Base-by-base conservation (phyloP, 139 green algal species). In the Coccomyxa sp. region DNA sequence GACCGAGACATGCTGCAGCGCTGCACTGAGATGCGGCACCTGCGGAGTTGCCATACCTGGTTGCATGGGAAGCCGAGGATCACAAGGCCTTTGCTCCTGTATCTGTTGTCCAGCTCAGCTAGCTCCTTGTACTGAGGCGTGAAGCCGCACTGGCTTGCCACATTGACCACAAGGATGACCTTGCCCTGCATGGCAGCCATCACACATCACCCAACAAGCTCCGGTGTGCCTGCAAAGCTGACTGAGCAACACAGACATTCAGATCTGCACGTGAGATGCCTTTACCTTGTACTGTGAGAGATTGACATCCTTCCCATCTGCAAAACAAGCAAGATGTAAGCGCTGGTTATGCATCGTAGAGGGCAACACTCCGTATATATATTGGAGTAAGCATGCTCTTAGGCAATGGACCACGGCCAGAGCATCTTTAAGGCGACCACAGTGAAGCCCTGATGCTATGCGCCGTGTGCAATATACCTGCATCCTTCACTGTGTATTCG, bases 31-130 rank as follows among this genome's bases (percentile, higher is more conserved):
- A n/a, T n/a, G n/a, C n/a, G n/a, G n/a, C n/a, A n/a, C n/a, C n/a
- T n/a, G 22, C 22, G 27, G 2, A 64, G 44, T 6, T 74, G 33
- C 50, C 91, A 90, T 76, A 96, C 95, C 81, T 93, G 88, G 82
- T 95, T 95, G 87, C 91, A 95, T 1, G 91, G 91, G 77, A 93
- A 93, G 12, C 83, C 92, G 68, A 96, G 79, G 44, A 96, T 88
- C 73, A 93, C 91, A 12, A 96, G 74, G 0, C 90, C 92, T 37
- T 91, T 70, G 0, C 68, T 36, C 0, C 77, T 79, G 79, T 93
- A 96, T 82, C 93, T 94, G 12, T 92, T 72, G 69, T 96, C 89
- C 33, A 97, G 81, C 69, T 87, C 79, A 54, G 84, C 82, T 39
- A 97, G 87, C 40, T 91, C 92, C 79, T 84, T 80, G 75, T 89